Percentiles rank a stretch among this genome's conserved stretches.
phyloP scores from a whole-genome alignment of 2,329 filamentous ascomycete species.

The Nemania bipapillata region DNA sequence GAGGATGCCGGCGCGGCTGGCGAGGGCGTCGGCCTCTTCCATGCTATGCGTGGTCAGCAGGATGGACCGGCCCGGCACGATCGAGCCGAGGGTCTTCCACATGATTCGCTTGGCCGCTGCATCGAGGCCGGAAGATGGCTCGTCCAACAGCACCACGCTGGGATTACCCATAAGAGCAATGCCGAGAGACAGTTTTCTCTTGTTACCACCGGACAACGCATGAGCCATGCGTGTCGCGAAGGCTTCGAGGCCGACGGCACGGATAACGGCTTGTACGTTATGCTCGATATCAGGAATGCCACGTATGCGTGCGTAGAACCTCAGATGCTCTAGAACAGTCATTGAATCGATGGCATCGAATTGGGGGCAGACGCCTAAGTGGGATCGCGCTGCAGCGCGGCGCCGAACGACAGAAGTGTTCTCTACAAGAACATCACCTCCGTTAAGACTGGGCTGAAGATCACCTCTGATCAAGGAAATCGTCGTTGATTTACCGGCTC shows the following conservation, averaged over 20 bases:
- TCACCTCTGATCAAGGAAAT: conserved; percentile 93
- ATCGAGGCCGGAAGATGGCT: conserved; percentile 88
- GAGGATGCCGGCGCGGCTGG: conserved; percentile 85
- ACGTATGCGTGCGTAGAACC: conserved; percentile 86
- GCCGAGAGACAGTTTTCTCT: conserved; percentile 87
- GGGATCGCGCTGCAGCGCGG: conserved; percentile 75
- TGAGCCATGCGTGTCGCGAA: conserved; percentile 80
- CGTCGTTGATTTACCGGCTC: conserved; percentile 89
- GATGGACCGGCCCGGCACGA: conserved; percentile 80
- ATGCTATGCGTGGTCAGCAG: conserved; percentile 92
- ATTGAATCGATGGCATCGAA: conserved; percentile 89
- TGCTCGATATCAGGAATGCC: conserved; percentile 79
- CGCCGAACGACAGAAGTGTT: conserved; percentile 77
- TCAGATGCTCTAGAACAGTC: conserved; percentile 86
- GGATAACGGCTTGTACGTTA: conserved; percentile 81
- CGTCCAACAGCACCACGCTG: conserved; percentile 85
- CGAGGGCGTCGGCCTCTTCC: conserved; percentile 93
- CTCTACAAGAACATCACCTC: conserved; percentile 85
- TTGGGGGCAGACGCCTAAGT: conserved; percentile 92
- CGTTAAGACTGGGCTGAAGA: conserved; percentile 73
- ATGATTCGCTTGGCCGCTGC: conserved; percentile 90
- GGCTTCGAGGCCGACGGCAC: conserved; percentile 78
- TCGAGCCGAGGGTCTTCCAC: conserved; percentile 84
- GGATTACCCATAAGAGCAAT: conserved; percentile 95
- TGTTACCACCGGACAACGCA: conserved; percentile 88